phyloP scores from a whole-genome alignment of 2,329 filamentous ascomycete species.

The Cladosporium colombiae region DNA sequence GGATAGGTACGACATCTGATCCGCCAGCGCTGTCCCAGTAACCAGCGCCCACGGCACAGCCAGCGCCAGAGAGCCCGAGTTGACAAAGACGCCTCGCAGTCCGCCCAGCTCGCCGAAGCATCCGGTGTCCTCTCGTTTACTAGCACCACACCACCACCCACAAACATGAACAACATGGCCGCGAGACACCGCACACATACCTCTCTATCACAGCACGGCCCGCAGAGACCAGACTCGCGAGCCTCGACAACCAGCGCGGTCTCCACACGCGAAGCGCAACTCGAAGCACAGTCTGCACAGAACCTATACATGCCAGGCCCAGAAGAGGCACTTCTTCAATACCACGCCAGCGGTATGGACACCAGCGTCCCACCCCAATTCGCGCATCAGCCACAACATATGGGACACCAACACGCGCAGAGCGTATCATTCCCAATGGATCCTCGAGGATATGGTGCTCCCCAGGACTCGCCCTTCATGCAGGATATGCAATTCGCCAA shows the following conservation, averaged over 20 bases:
- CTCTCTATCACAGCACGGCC: slow-evolving; percentile 30
- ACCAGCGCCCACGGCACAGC: neutral
- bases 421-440: slow-evolving; percentile 26
- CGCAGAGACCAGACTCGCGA: slow-evolving; percentile 35
- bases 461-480: slow-evolving; percentile 32
- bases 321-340: slow-evolving; percentile 36
- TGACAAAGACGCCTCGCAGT: slow-evolving; percentile 14
- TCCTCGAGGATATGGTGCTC: slow-evolving; percentile 25
- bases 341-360: slow-evolving; percentile 30
- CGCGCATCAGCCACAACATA: slow-evolving; percentile 21
- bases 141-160: neutral
- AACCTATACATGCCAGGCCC: slow-evolving; percentile 28
- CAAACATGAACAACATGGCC: slow-evolving; percentile 23
- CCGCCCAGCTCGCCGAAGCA: slow-evolving; percentile 17
- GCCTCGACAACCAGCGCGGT: slow-evolving; percentile 39
- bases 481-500: slow-evolving; percentile 30
- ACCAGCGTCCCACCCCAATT: slow-evolving; percentile 20
- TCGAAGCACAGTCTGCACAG: slow-evolving; percentile 28
- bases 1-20: slow-evolving; percentile 18
- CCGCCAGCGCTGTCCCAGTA: slow-evolving; percentile 9
- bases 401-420: slow-evolving; percentile 28
- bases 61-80: slow-evolving; percentile 10
- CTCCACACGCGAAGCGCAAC: slow-evolving; percentile 32
- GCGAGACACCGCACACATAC: slow-evolving; percentile 25
- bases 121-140: slow-evolving; percentile 9